phyloP scores from a whole-genome alignment of 176 grass and related monocot species.

The Aegilops bicornis region DNA sequence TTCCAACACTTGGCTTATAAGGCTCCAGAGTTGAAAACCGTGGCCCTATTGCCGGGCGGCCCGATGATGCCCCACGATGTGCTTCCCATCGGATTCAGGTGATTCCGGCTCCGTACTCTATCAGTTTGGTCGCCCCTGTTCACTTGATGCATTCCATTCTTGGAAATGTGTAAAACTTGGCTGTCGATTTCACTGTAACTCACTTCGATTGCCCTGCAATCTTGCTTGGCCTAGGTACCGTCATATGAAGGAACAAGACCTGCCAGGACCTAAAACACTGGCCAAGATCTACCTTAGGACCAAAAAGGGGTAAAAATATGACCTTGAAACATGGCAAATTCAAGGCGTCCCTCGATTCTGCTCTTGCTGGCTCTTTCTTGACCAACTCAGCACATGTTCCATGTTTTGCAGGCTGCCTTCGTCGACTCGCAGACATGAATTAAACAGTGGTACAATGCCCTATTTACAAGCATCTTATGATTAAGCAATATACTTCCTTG shows the following conservation, averaged over 20 bases:
- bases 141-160: not conserved
- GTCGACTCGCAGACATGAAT: not conserved
- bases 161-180: not conserved
- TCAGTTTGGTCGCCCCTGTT: not conserved
- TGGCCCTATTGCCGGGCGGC: not conserved
- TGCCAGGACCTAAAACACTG: not conserved
- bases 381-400: not conserved
- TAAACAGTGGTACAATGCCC: not conserved
- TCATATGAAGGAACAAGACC: not conserved
- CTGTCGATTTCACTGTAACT: not conserved
- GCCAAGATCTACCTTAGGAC: not conserved
- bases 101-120: not conserved
- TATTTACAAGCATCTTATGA: not conserved
- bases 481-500: not conserved
- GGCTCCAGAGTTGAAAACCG: not conserved
- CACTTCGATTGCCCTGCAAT: not conserved
- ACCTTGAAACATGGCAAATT: not conserved
- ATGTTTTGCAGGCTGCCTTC: not conserved
- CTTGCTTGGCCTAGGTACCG: not conserved
- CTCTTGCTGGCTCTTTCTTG: not conserved
- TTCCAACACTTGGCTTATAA: not conserved
- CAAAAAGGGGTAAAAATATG: not conserved
- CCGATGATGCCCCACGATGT: not conserved
- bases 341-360: not conserved
- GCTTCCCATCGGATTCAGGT: not conserved